Conservation (phyloP, 805 yeast genomes). For the Candida namnaoensis region DNA sequence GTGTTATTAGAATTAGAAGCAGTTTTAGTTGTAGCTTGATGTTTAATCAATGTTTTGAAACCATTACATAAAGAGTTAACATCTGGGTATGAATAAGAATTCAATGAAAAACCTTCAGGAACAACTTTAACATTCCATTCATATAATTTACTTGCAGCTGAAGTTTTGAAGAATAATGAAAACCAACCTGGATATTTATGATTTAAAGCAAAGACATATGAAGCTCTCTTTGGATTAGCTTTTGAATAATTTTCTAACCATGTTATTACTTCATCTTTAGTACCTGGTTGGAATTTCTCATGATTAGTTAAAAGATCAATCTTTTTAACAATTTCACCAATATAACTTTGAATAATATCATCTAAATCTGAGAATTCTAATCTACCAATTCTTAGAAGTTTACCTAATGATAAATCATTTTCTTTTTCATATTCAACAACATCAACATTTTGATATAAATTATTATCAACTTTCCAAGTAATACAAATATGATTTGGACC, state of each 20-base stretch:
- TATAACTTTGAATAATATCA: constrained; percentile 82
- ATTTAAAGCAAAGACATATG: constrained; percentile 86
- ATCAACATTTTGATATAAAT: constrained; percentile 85
- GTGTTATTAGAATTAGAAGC: neutral
- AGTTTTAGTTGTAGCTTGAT: neutral
- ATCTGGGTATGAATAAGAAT: constrained; percentile 79
- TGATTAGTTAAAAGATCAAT: constrained; percentile 78
- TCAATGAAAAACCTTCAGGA: constrained; percentile 77
- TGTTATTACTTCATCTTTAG: constrained; percentile 69
- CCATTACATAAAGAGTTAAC: constrained; percentile 89
- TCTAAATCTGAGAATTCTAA: constrained; percentile 79
- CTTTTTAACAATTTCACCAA: constrained; percentile 74
- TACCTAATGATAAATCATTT: constrained; percentile 53
- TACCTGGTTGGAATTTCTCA: constrained; percentile 83
- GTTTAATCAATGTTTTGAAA: constrained; percentile 59
- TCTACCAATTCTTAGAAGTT: constrained; percentile 54
- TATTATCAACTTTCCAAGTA: constrained; percentile 94
- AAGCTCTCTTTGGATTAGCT: constrained; percentile 86
- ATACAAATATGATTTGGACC: constrained; percentile 85
- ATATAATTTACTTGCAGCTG: constrained; percentile 54
- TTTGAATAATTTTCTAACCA: constrained; percentile 85
- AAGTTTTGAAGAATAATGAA: constrained; percentile 76
- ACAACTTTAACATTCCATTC: constrained; percentile 91
- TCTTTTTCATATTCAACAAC: constrained; percentile 68
- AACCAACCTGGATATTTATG: constrained; percentile 94